A percentile compares a stretch with the other conserved stretches of the same genome.
Conservation (phyloP, 169 alveolate species). For the Sarcocystis neurona region DNA sequence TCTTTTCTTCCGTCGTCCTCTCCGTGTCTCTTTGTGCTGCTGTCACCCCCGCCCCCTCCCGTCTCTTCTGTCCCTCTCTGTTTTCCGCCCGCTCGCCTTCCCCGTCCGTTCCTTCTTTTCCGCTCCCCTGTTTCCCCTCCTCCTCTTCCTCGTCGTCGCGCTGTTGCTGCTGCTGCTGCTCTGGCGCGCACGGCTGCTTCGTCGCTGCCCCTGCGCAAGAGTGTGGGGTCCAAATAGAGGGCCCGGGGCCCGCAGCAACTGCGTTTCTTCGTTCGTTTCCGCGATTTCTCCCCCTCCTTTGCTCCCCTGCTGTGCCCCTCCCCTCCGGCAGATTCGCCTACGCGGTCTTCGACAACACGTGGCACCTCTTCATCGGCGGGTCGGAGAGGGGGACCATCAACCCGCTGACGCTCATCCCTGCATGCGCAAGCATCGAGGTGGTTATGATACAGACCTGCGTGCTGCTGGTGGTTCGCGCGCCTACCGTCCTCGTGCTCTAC, state of each 20-base stretch:
- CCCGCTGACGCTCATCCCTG: constrained; percentile 26
- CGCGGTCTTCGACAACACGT: constrained; percentile 25
- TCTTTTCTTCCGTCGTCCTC: no score
- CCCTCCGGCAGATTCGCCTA: background rate
- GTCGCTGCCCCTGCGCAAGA: background rate
- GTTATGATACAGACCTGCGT: background rate
- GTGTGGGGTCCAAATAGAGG: no score
- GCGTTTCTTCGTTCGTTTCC: background rate
- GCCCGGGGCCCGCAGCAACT: background rate
- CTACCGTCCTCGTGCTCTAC: background rate
- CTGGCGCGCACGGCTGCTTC: no score
- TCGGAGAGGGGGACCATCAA: background rate
- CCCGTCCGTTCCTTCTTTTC: no score
- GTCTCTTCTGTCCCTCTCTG: no score
- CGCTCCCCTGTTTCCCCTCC: no score
- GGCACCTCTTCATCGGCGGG: background rate
- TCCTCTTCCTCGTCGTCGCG: no score
- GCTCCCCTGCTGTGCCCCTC: background rate
- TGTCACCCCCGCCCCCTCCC: no score
- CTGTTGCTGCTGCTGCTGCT: no score
- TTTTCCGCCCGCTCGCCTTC: no score
- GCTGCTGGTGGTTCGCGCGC: constrained; percentile 4
- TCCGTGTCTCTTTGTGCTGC: no score
- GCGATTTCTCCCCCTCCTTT: no score
- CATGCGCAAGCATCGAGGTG: constrained; percentile 12